phyloP scores from a whole-genome alignment of 768 basidiomycete species.

The Nevesoporus exiguus region DNA sequence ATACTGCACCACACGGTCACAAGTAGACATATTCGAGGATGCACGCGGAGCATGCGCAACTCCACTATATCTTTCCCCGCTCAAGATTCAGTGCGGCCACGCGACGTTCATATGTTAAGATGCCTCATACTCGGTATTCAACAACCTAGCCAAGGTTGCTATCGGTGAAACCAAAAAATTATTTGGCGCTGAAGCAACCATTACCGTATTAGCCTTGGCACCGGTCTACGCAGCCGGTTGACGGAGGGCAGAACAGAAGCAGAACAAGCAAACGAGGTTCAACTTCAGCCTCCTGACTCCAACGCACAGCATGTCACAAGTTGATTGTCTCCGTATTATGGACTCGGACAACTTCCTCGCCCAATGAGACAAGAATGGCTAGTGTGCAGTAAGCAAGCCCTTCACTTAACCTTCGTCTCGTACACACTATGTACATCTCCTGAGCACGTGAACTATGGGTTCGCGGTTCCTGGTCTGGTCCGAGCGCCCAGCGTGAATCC shows the following conservation, averaged over 20 bases:
- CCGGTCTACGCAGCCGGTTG: not conserved
- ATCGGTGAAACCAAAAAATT: not conserved
- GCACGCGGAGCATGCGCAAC: not conserved
- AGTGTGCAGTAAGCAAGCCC: too few relatives aligned
- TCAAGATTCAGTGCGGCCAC: not conserved
- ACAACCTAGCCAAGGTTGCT: not conserved
- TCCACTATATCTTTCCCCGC: not conserved
- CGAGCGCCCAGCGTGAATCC: too few relatives aligned
- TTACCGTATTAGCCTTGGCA: not conserved
- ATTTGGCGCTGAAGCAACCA: not conserved
- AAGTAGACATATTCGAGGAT: not conserved
- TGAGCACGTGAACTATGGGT: too few relatives aligned
- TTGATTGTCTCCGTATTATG: too few relatives aligned
- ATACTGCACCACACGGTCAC: not conserved
- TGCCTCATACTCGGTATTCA: not conserved
- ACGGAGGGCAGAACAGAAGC: not conserved
- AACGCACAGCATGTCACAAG: not conserved
- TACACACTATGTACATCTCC: too few relatives aligned
- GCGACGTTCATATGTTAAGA: not conserved
- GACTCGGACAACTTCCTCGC: too few relatives aligned
- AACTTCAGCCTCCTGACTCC: not conserved
- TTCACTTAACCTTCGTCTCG: not conserved
- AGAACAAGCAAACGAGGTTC: not conserved
- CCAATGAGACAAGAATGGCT: too few relatives aligned
- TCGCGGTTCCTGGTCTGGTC: too few relatives aligned